Percentiles rank a stretch among this genome's conserved stretches.
phyloP scores from a whole-genome alignment of 192 early-diverging fungal genomes.

The Mortierella antarctica region DNA sequence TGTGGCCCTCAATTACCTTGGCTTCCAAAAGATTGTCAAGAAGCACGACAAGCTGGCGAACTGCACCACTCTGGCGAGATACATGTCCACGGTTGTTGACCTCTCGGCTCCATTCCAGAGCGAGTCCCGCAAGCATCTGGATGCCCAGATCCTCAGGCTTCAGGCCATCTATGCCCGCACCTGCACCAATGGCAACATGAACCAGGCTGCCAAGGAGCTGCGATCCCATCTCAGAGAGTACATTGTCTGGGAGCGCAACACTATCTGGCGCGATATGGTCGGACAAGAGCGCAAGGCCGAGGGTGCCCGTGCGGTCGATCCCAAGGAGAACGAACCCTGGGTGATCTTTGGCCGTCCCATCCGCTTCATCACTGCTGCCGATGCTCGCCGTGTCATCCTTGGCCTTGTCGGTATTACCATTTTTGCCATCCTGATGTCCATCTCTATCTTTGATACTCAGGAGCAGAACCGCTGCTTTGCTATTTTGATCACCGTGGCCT shows the following conservation, averaged over 20 bases:
- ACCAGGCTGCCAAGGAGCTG: conserved; percentile 67
- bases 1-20: conserved; percentile 85
- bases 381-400: conserved; percentile 35
- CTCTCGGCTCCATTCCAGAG: conserved; percentile 65
- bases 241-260: conserved; percentile 80
- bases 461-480: conserved; percentile 91
- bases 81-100: conserved; percentile 65
- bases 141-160: conserved; percentile 61
- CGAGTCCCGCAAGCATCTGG: conserved; percentile 61
- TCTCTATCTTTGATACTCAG: conserved; percentile 70
- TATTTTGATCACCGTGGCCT: conserved; percentile 82
- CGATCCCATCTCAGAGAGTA: conserved; percentile 72
- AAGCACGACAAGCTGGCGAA: conserved; percentile 93
- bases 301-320: conserved; percentile 51
- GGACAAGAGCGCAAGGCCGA: conserved; percentile 67
- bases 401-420: conserved; percentile 62
- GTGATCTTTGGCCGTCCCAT: conserved; percentile 30
- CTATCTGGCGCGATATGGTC: conserved; percentile 85
- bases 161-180: conserved; percentile 72
- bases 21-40: conserved; percentile 93
- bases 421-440: conserved; percentile 67
- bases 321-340: conserved; percentile 37
- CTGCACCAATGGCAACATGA: conserved; percentile 65
- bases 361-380: conserved; percentile 5
- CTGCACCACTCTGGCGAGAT: conserved; percentile 50